Conservation (phyloP, 1,139 yeast species). For the Keqinozyma sinolaborantium region DNA sequence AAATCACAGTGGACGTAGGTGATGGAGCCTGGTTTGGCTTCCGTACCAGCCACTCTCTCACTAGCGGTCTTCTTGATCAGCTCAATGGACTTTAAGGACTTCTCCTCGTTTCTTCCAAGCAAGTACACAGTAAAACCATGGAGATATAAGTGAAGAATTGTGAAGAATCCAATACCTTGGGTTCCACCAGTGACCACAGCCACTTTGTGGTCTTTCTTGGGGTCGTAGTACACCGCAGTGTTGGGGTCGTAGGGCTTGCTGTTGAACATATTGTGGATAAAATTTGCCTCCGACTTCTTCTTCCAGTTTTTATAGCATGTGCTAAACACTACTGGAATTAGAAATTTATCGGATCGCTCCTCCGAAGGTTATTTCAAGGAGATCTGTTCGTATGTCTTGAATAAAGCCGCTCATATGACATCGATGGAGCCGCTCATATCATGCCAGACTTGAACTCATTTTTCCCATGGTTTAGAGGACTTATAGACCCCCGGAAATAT, state of each 20-base stretch:
- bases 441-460: no score
- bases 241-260: conserved; percentile 18
- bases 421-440: no score
- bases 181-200: conserved; percentile 46
- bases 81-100: conserved; percentile 32
- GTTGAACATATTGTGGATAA: no score
- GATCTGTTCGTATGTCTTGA: no score
- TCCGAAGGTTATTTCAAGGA: no score
- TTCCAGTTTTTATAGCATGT: no score
- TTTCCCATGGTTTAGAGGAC: no score
- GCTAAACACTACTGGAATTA: no score
- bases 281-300: no score
- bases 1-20: conserved; percentile 30
- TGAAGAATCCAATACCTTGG: conserved; percentile 43
- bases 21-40: conserved; percentile 22
- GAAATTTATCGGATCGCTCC: no score
- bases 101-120: conserved; percentile 37
- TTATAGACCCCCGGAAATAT: no score
- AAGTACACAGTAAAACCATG: conserved; percentile 42
- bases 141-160: conserved; percentile 38
- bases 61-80: conserved; percentile 26
- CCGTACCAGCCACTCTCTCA: conserved; percentile 12
- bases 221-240: conserved; percentile 30
- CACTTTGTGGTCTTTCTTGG: conserved; percentile 30
- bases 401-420: no score